Percentiles rank a stretch among this genome's conserved stretches.
Conservation (phyloP, 768 basidiomycete genomes). For the Tephrocybe sp. region DNA sequence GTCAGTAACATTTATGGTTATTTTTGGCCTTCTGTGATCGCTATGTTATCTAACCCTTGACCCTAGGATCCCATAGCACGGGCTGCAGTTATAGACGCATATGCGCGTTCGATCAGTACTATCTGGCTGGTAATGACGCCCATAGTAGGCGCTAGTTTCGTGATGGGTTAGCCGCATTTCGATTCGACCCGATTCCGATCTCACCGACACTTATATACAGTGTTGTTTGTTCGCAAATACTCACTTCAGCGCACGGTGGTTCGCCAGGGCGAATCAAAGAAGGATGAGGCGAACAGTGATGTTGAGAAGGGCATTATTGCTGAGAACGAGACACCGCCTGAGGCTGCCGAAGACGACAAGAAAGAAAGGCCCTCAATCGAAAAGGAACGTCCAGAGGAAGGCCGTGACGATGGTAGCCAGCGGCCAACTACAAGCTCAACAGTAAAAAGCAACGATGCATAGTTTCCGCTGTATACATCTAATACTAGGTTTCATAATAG, state of each 20-base stretch:
- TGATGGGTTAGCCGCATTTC: slow-evolving; percentile 41
- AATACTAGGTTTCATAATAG: background rate
- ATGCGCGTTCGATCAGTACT: slow-evolving; percentile 56
- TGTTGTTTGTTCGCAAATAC: slow-evolving; percentile 59
- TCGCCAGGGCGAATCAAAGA: slow-evolving; percentile 35
- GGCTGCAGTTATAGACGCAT: slow-evolving; percentile 55
- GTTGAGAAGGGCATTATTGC: slow-evolving; percentile 17
- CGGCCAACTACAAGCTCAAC: slow-evolving; percentile 24
- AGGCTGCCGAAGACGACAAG: slow-evolving; percentile 25
- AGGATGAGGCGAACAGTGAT: slow-evolving; percentile 19
- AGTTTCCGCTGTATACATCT: background rate
- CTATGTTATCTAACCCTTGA: background rate
- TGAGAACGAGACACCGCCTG: slow-evolving; percentile 10
- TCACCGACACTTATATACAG: slow-evolving; percentile 24
- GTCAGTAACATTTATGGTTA: slow-evolving; percentile 26
- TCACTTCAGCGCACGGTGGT: slow-evolving; percentile 53
- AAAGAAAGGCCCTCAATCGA: slow-evolving; percentile 18
- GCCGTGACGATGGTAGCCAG: slow-evolving; percentile 14
- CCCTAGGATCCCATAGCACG: slow-evolving; percentile 50
- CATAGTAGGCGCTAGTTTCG: slow-evolving; percentile 49
- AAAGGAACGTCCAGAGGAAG: slow-evolving; percentile 15
- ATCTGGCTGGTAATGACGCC: slow-evolving; percentile 71
- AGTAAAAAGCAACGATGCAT: slow-evolving; percentile 11
- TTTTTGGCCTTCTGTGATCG: background rate
- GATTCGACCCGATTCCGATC: background rate